A percentile compares a stretch with the other conserved stretches of the same genome.
These are phyloP conservation scores for Tetrahymena malaccensis DNA, from an alignment of 73 alveolate species.

Conservation along the genomic window DNA sequence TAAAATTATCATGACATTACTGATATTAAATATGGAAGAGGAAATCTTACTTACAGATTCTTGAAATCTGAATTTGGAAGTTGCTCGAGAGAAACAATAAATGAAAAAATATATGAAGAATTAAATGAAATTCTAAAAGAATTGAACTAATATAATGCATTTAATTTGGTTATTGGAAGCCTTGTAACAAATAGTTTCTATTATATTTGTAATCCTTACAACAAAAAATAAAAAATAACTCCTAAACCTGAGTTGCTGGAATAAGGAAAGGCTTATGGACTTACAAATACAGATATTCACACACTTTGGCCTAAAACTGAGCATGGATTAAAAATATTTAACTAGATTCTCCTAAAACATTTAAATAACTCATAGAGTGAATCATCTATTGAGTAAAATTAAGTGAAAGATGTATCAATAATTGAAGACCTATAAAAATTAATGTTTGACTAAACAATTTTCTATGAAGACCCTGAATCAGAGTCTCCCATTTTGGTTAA, in stretches of 20 bases:
- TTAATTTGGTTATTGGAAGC: not conserved
- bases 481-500: not conserved
- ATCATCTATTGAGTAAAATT: not conserved
- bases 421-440: not conserved
- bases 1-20: not conserved
- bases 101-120: not conserved
- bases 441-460: not conserved
- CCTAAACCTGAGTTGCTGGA: not conserved
- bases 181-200: not conserved
- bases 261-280: not conserved
- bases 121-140: not conserved
- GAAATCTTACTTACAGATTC: not conserved
- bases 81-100: not conserved
- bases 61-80: not conserved
- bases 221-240: not conserved
- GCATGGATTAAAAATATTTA: not conserved
- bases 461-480: not conserved
- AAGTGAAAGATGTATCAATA: not conserved
- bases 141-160: not conserved
- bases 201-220: not conserved
- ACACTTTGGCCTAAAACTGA: not conserved
- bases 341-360: not conserved
- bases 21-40: not conserved
- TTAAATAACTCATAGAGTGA: not conserved
- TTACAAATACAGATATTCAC: not conserved